Percentiles rank a stretch among this genome's conserved stretches.
Evolutionary conservation across 164 flowering plant species (phyloP).

Genomic region (Nymphaea colorata): DNA sequence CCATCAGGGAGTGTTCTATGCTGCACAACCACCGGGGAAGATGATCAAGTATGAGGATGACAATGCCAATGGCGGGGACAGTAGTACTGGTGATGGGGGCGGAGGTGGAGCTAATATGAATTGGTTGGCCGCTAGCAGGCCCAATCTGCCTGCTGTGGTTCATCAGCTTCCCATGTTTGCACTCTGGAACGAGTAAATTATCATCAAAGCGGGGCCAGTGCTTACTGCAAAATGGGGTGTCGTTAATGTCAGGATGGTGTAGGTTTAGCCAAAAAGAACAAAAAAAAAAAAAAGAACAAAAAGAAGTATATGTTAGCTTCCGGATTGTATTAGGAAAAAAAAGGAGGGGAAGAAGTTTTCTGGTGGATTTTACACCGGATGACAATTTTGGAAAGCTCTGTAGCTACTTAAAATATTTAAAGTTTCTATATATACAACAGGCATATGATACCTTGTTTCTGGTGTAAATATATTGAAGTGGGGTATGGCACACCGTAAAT

Average conservation of each 20-base stretch:
- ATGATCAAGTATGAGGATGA: slow-evolving; percentile 11
- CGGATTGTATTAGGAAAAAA: background rate
- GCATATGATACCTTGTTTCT: background rate
- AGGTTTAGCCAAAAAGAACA: background rate
- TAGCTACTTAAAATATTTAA: background rate
- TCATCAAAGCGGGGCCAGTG: too few relatives aligned
- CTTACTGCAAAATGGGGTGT: too few relatives aligned
- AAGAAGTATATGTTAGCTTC: background rate
- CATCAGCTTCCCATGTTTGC: slow-evolving; percentile 48
- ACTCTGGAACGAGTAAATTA: slow-evolving; percentile 12
- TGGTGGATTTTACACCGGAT: background rate
- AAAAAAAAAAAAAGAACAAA: too few relatives aligned
- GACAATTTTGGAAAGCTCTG: background rate
- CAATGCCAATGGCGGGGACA: background rate
- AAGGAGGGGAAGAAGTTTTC: background rate
- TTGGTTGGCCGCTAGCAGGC: slow-evolving; percentile 6
- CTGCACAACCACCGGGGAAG: slow-evolving; percentile 20
- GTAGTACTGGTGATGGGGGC: background rate
- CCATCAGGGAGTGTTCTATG: slow-evolving; percentile 10
- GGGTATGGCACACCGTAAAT: background rate
- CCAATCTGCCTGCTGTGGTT: slow-evolving; percentile 12
- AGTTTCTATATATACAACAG: background rate
- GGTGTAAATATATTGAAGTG: background rate
- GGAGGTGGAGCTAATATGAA: background rate
- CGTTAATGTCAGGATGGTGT: background rate